Base-by-base conservation (phyloP, 139 green algal genomes). In the Chlorella vulgaris region DNA sequence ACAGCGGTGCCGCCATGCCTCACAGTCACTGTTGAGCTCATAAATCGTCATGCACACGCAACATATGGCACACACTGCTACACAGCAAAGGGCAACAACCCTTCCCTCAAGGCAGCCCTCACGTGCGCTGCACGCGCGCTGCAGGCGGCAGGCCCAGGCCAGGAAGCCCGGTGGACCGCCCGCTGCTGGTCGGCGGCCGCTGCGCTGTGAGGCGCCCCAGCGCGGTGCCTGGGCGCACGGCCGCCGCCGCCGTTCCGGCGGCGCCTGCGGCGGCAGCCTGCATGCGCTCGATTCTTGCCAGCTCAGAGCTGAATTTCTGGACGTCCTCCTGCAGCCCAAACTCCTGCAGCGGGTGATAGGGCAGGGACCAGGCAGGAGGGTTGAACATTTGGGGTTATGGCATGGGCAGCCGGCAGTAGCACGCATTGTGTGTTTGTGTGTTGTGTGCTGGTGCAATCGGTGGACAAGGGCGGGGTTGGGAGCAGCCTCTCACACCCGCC, bases 241-340 rank as follows among this genome's bases (percentile, higher is more conserved):
- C 58, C 3, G n/a, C 39, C 15, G 35, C 26, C 18, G 40, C n/a
- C 10, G 47, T 47, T n/a, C 8, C 7, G 39, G 55, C 33, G 4
- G 58, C 58, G 33, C 67, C 58, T 18, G 68, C 53, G 0, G 76
- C 76, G 2, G 42, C 76, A 15, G 62, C 76, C 62, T 74, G 61
- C 76, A 82, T 70, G 60, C 82, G 82, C 53, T 86, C 82, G 26
- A 82, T 69, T 31, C 81, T 67, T 4, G 51, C 66, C 69, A 86
- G 43, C 42, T 82, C 42, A 7, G 55, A 22, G 24, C 24, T 33
- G 60, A 76, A 86, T 40, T 84, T 76, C 33, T 58, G 40, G 22
- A 60, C 77, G 35, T 86, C 82, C 2, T 80, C 77, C 7, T 63
- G 28, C 76, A 86, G 67, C n/a, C 31, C 58, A 81, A 81, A 81